These are phyloP conservation scores for Tubosaeta sp. DNA, from an alignment of 768 basidiomycete species.

Conservation along the genomic window DNA sequence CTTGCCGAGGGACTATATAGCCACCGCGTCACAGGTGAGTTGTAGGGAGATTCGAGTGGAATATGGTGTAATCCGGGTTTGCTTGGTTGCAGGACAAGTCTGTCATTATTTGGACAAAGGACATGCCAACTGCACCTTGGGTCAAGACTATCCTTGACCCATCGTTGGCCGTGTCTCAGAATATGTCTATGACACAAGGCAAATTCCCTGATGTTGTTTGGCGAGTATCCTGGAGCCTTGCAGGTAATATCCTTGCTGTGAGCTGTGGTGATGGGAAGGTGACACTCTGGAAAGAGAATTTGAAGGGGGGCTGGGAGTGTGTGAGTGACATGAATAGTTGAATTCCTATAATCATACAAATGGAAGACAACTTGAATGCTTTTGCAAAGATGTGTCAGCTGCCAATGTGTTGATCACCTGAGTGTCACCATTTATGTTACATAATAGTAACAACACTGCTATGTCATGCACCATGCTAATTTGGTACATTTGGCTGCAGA, in stretches of 20 bases:
- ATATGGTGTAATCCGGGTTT: neutral
- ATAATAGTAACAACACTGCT: no score
- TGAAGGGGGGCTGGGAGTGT: constrained; percentile 94
- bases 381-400: no score
- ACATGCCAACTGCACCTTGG: constrained; percentile 71
- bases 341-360: neutral
- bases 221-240: constrained; percentile 98
- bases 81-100: constrained; percentile 58
- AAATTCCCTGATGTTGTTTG: constrained; percentile 98
- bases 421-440: no score
- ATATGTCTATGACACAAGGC: constrained; percentile 48
- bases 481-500: no score
- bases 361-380: no score
- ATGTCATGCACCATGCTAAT: no score
- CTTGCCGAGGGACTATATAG: constrained; percentile 89
- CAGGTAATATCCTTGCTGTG: constrained; percentile 93
- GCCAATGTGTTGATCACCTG: no score
- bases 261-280: constrained; percentile 98
- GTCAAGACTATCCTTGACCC: constrained; percentile 78
- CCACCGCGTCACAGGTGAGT: constrained; percentile 84
- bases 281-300: constrained; percentile 96
- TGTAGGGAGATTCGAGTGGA: neutral
- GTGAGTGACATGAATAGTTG: constrained; percentile 92
- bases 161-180: constrained; percentile 43
- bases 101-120: constrained; percentile 89